These are phyloP conservation scores for Mallotus nudiflorus DNA, from an alignment of 345 rosid species.

Conservation along the genomic window DNA sequence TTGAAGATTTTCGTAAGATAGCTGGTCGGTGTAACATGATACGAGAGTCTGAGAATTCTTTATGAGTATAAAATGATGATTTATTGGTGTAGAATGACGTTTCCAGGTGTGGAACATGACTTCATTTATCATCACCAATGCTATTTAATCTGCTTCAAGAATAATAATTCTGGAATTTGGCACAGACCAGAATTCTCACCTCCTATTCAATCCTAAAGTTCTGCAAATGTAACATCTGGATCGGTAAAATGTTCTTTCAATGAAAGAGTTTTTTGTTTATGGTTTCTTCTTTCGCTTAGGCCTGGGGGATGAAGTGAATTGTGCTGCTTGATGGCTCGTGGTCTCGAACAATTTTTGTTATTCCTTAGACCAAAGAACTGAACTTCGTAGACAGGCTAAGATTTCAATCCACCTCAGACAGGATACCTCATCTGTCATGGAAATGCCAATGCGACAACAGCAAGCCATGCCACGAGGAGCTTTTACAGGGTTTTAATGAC, in stretches of 20 bases:
- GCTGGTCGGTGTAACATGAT: conserved; percentile 64
- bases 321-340: background rate
- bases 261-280: too few species aligned
- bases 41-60: conserved; percentile 23
- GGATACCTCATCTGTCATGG: too few species aligned
- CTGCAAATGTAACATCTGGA: too few species aligned
- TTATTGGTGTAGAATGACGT: background rate
- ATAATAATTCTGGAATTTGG: too few species aligned
- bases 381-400: background rate
- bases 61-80: background rate
- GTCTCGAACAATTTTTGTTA: background rate
- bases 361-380: background rate
- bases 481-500: too few species aligned
- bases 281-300: background rate
- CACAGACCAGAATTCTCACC: too few species aligned
- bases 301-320: background rate
- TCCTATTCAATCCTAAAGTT: too few species aligned
- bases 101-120: conserved; percentile 3
- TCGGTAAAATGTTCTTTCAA: too few species aligned
- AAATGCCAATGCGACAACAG: too few species aligned
- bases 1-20: conserved; percentile 63
- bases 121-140: background rate
- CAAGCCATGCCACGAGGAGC: too few species aligned
- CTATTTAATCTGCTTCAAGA: too few species aligned
- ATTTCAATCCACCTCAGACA: background rate